phyloP scores from a whole-genome alignment of 768 basidiomycete genomes.

The Tubosaeta sp. region DNA sequence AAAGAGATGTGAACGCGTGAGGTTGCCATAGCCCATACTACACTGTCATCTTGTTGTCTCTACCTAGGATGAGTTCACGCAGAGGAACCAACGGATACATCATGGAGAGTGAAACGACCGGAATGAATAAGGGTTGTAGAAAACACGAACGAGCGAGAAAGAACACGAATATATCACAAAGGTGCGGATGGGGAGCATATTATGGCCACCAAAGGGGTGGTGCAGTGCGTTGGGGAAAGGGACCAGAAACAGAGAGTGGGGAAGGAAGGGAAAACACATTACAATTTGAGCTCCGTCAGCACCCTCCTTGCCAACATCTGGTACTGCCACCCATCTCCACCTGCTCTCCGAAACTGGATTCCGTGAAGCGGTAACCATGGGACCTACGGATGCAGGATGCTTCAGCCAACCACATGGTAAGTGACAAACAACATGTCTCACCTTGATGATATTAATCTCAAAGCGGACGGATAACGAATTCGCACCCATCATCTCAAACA shows the following conservation, averaged over 20 bases:
- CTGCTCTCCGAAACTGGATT: conserved; percentile 87
- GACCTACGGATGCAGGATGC: conserved; percentile 47
- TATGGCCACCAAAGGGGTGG: conserved; percentile 14
- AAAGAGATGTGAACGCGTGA: background rate
- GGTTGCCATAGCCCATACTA: background rate
- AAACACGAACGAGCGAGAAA: background rate
- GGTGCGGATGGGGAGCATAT: conserved; percentile 19
- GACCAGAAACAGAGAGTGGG: background rate
- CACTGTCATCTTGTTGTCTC: background rate
- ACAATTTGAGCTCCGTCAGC: conserved; percentile 84
- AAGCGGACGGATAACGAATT: conserved; percentile 88
- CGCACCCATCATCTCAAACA: conserved; percentile 70
- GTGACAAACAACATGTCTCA: conserved; percentile 26
- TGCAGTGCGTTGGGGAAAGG: conserved; percentile 4
- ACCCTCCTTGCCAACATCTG: conserved; percentile 91
- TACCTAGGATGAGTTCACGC: conserved; percentile 1
- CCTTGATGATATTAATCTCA: conserved; percentile 97
- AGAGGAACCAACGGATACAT: background rate
- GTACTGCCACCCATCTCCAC: conserved; percentile 96
- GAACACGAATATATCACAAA: conserved; percentile 18
- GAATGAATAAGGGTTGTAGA: background rate
- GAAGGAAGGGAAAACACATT: conserved; percentile 19
- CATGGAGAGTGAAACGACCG: background rate
- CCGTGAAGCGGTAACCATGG: conserved; percentile 92
- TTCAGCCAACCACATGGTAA: background rate